Percentiles rank a stretch among this genome's conserved stretches.
Conservation (phyloP, 208 protist genomes). For the Leptomonas seymouri region DNA sequence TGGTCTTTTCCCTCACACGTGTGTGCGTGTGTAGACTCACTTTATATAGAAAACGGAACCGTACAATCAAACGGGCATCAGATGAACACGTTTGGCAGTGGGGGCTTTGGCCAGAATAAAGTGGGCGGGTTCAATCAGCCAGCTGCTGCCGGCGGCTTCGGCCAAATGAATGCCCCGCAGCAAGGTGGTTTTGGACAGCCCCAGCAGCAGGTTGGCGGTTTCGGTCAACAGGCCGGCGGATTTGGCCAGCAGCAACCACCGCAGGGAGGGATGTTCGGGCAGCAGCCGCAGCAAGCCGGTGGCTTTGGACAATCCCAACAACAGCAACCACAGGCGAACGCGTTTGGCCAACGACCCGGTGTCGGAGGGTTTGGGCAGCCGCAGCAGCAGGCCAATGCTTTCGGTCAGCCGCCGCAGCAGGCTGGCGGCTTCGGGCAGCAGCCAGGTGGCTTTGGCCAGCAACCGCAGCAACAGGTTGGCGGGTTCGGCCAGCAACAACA, state of each 20-base stretch:
- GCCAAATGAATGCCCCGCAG: constrained; percentile 32
- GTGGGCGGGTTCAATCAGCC: constrained; percentile 36
- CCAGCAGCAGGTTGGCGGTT: constrained; percentile 33
- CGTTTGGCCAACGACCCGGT: constrained; percentile 35
- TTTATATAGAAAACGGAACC: background rate
- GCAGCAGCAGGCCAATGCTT: constrained; percentile 36
- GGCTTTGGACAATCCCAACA: constrained; percentile 10
- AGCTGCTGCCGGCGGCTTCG: constrained; percentile 35
- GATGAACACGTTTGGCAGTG: constrained; percentile 17
- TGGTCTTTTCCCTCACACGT: background rate
- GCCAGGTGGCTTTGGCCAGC: constrained; percentile 32
- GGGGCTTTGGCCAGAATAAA: constrained; percentile 53
- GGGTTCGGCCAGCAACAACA: constrained; percentile 30
- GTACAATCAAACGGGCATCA: background rate
- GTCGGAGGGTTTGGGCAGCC: constrained; percentile 46
- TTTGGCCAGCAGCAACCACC: constrained; percentile 38
- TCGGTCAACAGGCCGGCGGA: constrained; percentile 42
- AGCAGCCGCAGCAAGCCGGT: constrained; percentile 26
- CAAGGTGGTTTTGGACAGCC: constrained; percentile 48
- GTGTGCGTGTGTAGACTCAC: background rate
- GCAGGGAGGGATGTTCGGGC: constrained; percentile 44
- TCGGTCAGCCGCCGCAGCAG: constrained; percentile 37
- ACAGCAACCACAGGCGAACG: constrained; percentile 16
- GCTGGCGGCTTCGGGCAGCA: constrained; percentile 15
- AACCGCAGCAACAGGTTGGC: constrained; percentile 14